Evolutionary conservation across 176 grass and related monocot species (phyloP).

Genomic region (Ensete glaucum): DNA sequence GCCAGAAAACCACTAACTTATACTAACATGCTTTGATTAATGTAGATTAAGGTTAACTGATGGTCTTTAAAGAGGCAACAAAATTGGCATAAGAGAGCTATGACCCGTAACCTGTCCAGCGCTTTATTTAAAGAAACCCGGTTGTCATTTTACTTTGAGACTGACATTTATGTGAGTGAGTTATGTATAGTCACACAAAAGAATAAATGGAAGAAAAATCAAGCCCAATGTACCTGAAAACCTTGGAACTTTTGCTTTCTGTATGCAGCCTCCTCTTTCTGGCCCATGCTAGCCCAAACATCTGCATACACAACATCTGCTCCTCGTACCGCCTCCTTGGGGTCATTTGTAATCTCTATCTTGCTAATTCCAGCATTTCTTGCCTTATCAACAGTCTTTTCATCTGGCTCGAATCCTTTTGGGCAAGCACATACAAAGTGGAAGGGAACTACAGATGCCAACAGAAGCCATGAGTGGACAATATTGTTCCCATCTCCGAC

Average conservation of each 20-base stretch:
- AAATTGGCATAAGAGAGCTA: no score
- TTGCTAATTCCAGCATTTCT: conserved; percentile 74
- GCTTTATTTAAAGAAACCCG: no score
- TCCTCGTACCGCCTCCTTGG: conserved; percentile 84
- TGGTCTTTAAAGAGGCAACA: no score
- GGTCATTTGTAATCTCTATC: conserved; percentile 87
- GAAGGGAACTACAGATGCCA: conserved; percentile 72
- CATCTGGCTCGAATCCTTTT: conserved; percentile 91
- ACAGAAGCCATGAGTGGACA: conserved; percentile 93
- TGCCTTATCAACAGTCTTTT: conserved; percentile 63
- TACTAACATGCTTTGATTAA: no score
- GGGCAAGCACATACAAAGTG: conserved; percentile 94
- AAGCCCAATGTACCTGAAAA: conserved; percentile 48
- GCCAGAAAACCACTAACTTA: no score
- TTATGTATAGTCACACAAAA: no score
- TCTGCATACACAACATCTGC: conserved; percentile 97
- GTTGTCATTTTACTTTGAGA: no score
- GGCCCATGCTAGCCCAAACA: conserved; percentile 99
- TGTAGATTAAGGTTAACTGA: no score
- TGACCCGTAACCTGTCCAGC: no score
- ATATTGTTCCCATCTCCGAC: conserved; percentile 96
- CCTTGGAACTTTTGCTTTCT: conserved; percentile 82
- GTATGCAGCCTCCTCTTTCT: conserved; percentile 88
- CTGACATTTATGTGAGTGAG: no score
- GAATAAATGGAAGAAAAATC: no score